Evolutionary conservation across 306 rosid species (phyloP).

Genomic region (Prunus armeniaca): DNA sequence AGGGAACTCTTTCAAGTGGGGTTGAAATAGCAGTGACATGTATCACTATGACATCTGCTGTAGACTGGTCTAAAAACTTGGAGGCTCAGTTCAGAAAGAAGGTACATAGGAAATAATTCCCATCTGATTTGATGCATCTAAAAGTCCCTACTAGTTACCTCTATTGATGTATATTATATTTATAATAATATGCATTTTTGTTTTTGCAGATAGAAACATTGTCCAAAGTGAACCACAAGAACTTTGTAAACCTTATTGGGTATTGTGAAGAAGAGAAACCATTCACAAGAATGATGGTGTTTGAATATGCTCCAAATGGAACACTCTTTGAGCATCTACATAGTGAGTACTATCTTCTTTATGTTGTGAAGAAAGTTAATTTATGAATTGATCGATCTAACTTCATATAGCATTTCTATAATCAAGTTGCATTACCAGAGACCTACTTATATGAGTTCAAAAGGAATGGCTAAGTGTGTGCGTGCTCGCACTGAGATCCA

Average conservation of each 20-base stretch:
- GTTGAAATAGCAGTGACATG: slow-evolving; percentile 90
- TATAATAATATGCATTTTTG: background rate
- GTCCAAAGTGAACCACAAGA: slow-evolving; percentile 86
- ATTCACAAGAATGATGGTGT: slow-evolving; percentile 93
- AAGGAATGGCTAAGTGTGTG: background rate
- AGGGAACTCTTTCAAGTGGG: slow-evolving; percentile 93
- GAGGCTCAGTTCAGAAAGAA: slow-evolving; percentile 68
- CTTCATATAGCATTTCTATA: background rate
- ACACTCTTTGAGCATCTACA: slow-evolving; percentile 89
- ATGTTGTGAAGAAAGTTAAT: background rate
- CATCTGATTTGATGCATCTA: background rate
- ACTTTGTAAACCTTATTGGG: slow-evolving; percentile 81
- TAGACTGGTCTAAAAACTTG: slow-evolving; percentile 64
- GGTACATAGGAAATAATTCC: slow-evolving; percentile 40
- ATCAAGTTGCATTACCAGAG: background rate
- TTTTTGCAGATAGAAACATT: slow-evolving; percentile 59
- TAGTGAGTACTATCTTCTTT: slow-evolving; percentile 42
- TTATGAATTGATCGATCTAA: background rate
- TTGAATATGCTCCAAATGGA: slow-evolving; percentile 97
- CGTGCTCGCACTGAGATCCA: background rate
- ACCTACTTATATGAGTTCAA: background rate
- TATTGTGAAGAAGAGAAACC: slow-evolving; percentile 82
- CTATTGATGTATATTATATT: background rate
- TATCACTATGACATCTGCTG: slow-evolving; percentile 41
- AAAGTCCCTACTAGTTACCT: slow-evolving; percentile 9